These are phyloP conservation scores for Limtongozyma cylindracea DNA, from an alignment of 805 yeast genomes.

Conservation along the genomic window DNA sequence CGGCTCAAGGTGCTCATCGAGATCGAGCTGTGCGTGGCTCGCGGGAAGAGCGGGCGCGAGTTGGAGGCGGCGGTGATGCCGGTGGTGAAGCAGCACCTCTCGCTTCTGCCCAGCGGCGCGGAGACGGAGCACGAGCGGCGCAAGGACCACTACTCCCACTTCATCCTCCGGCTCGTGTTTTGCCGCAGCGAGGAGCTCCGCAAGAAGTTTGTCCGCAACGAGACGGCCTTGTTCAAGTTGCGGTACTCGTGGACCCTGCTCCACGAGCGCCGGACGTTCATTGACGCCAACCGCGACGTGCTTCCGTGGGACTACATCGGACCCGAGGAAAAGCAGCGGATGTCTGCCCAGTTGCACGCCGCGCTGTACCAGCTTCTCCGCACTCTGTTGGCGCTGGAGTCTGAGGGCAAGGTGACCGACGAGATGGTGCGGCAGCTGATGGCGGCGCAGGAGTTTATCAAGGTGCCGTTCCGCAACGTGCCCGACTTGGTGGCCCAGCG, in stretches of 20 bases:
- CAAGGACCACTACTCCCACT: conserved; percentile 87
- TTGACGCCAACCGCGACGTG: conserved; percentile 23
- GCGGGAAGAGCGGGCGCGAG: conserved; percentile 40
- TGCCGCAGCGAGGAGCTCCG: conserved; percentile 72
- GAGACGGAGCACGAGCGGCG: conserved; percentile 30
- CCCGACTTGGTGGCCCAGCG: conserved; percentile 55
- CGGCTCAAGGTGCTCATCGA: conserved; percentile 63
- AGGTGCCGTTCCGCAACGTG: conserved; percentile 72
- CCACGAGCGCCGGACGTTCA: conserved; percentile 45
- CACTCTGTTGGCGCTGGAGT: conserved; percentile 9
- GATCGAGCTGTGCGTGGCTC: conserved; percentile 47
- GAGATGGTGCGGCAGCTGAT: conserved; percentile 18
- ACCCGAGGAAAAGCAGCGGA: conserved; percentile 27
- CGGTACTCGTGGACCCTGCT: conserved; percentile 41
- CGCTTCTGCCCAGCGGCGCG: conserved; percentile 20
- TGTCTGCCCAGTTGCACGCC: conserved; percentile 22
- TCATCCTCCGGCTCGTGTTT: conserved; percentile 66
- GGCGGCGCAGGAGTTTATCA: conserved; percentile 38
- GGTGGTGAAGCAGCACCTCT: conserved; percentile 33
- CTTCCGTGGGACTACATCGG: conserved; percentile 50
- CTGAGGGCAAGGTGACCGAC: conserved; percentile 6
- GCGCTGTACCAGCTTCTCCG: conserved; percentile 23
- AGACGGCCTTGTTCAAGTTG: conserved; percentile 44
- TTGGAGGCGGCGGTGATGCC: conserved; percentile 43
- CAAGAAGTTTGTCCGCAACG: conserved; percentile 54